A percentile compares a stretch with the other conserved stretches of the same genome.
phyloP scores from a whole-genome alignment of 495 filamentous ascomycete species.

The Aspergillus nidulans region DNA sequence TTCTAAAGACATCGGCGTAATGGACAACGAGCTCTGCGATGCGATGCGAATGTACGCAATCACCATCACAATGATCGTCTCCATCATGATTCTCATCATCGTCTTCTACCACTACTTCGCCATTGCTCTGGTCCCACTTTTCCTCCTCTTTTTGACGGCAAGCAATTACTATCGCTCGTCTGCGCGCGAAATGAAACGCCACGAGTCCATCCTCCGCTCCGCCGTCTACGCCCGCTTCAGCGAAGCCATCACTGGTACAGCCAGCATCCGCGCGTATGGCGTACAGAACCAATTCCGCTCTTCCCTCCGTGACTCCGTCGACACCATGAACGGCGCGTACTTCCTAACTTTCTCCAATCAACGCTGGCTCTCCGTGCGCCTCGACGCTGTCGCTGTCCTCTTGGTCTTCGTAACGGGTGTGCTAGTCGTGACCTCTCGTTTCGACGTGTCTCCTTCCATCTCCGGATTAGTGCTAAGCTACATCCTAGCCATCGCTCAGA shows the following conservation, averaged over 20 bases:
- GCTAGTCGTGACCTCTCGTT: constrained; percentile 90
- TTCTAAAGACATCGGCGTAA: constrained; percentile 88
- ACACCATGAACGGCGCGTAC: constrained; percentile 90
- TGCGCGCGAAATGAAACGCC: constrained; percentile 88
- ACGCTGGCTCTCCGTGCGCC: constrained; percentile 79
- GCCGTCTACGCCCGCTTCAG: constrained; percentile 85
- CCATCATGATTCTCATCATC: constrained; percentile 84
- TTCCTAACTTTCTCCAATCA: constrained; percentile 93
- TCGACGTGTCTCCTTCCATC: constrained; percentile 77
- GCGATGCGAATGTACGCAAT: constrained; percentile 91
- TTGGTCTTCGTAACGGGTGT: constrained; percentile 85
- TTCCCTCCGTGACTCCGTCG: constrained; percentile 67
- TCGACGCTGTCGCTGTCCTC: constrained; percentile 77
- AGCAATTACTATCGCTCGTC: constrained; percentile 86
- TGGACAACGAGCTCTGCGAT: constrained; percentile 91
- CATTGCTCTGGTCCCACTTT: constrained; percentile 79
- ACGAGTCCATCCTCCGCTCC: constrained; percentile 84
- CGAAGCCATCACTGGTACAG: constrained; percentile 77
- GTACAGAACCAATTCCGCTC: constrained; percentile 65
- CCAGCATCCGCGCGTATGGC: constrained; percentile 86
- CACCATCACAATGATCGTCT: constrained; percentile 70
- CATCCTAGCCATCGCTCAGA: constrained; percentile 89
- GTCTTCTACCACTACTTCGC: constrained; percentile 92
- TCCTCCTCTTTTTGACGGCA: constrained; percentile 75
- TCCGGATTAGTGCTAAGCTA: constrained; percentile 86